Evolutionary conservation across 1,284 basidiomycete species (phyloP).

Genomic region (Puccinia coronata): DNA sequence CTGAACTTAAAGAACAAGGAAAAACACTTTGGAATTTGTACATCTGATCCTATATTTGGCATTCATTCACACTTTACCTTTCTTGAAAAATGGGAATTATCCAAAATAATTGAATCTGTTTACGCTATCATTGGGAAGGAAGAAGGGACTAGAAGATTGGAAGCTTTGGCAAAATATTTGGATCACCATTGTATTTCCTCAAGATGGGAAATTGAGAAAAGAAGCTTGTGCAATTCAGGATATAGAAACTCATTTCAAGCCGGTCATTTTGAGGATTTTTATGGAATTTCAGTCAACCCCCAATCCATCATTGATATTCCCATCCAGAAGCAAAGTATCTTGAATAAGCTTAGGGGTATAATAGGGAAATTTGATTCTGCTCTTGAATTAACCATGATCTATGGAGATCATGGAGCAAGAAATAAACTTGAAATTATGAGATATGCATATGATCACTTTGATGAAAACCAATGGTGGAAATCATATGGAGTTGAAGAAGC

Average conservation of each 20-base stretch:
- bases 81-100: not conserved
- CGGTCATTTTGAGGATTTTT: not conserved
- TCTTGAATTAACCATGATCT: no score
- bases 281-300: not conserved
- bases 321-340: no score
- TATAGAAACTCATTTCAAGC: not conserved
- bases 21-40: not conserved
- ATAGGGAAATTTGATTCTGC: no score
- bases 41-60: not conserved
- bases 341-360: no score
- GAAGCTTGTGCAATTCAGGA: no score
- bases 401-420: not conserved
- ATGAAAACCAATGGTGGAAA: not conserved
- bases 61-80: not conserved
- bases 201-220: not conserved
- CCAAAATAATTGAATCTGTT: not conserved
- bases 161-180: not conserved
- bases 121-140: not conserved
- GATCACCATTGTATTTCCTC: not conserved
- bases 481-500: not conserved
- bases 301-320: not conserved
- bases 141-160: constrained; percentile 1
- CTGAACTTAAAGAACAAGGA: not conserved
- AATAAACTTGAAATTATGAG: not conserved
- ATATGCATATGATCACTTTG: not conserved